A percentile compares a stretch with the other conserved stretches of the same genome.
Conservation (phyloP, 495 filamentous ascomycete genomes). For the Lasiosphaeria miniovina region DNA sequence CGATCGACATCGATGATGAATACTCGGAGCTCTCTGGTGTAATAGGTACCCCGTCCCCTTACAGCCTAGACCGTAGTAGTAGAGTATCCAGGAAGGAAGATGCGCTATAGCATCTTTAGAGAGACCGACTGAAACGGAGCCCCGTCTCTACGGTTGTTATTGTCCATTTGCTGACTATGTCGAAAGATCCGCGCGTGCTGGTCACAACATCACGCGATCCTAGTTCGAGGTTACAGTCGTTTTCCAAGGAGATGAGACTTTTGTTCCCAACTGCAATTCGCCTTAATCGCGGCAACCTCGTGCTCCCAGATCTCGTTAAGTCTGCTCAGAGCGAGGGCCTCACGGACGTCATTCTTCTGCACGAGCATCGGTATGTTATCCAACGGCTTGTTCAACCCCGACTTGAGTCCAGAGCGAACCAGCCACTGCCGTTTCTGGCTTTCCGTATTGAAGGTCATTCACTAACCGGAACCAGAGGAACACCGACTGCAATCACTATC, state of each 20-base stretch:
- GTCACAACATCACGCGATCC: conserved; percentile 90
- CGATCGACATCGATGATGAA: conserved; percentile 87
- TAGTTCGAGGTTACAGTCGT: conserved; percentile 75
- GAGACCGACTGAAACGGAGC: no score
- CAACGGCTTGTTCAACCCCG: conserved; percentile 19
- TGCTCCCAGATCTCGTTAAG: conserved; percentile 78
- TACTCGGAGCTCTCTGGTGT: conserved; percentile 34
- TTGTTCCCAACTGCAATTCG: conserved; percentile 88
- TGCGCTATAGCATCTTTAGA: background rate
- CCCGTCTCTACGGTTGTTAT: no score
- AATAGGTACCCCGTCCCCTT: conserved; percentile 16
- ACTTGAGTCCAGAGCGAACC: background rate
- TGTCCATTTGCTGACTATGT: background rate
- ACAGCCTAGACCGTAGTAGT: background rate
- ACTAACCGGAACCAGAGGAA: conserved; percentile 51
- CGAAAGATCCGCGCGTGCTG: conserved; percentile 47
- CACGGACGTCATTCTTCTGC: conserved; percentile 81
- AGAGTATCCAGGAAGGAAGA: background rate
- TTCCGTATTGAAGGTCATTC: no score
- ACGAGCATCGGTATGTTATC: conserved; percentile 60
- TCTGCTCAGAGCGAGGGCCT: conserved; percentile 76
- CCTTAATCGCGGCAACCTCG: conserved; percentile 85
- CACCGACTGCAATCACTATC: conserved; percentile 88
- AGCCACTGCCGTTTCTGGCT: background rate
- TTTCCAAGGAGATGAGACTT: conserved; percentile 93